A percentile compares a stretch with the other conserved stretches of the same genome.
These are phyloP conservation scores for Pythium monospermum DNA, from an alignment of 352 stramenopile genomes.

Conservation along the genomic window DNA sequence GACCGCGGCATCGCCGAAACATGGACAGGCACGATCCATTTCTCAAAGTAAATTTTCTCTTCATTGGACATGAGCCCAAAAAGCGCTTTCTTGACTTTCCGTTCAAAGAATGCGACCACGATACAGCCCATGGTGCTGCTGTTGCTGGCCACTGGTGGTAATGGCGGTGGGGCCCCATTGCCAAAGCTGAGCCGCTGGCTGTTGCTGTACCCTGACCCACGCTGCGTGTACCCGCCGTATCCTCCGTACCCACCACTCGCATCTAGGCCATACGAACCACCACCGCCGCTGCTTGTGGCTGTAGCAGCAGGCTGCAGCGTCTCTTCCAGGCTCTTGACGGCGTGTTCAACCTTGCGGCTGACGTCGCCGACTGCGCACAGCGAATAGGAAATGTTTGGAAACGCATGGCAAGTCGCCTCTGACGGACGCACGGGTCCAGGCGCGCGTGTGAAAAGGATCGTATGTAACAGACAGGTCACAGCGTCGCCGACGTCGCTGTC, in stretches of 20 bases:
- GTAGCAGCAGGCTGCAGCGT: slow-evolving; percentile 13
- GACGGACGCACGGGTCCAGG: slow-evolving; percentile 66
- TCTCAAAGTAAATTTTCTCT: slow-evolving; percentile 83
- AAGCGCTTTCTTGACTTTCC: slow-evolving; percentile 77
- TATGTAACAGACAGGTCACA: slow-evolving; percentile 68
- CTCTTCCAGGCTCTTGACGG: slow-evolving; percentile 60
- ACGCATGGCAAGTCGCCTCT: slow-evolving; percentile 70
- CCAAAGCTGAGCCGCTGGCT: slow-evolving; percentile 8
- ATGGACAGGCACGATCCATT: slow-evolving; percentile 70
- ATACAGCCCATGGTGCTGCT: slow-evolving; percentile 34
- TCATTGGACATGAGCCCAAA: slow-evolving; percentile 84
- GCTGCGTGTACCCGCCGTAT: slow-evolving; percentile 18
- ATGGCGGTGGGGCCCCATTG: background rate
- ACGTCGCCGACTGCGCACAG: slow-evolving; percentile 75
- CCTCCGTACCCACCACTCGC: slow-evolving; percentile 24
- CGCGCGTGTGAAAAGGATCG: slow-evolving; percentile 75
- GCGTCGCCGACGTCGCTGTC: slow-evolving; percentile 56
- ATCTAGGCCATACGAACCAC: slow-evolving; percentile 11
- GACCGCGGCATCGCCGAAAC: slow-evolving; percentile 42
- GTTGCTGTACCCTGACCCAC: slow-evolving; percentile 11
- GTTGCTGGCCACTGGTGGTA: background rate
- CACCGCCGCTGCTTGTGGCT: too few relatives aligned
- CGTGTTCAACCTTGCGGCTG: slow-evolving; percentile 70
- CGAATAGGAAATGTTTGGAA: slow-evolving; percentile 73
- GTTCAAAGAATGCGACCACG: slow-evolving; percentile 73